These are phyloP conservation scores for Thymus quinquecostatus DNA, from an alignment of 257 asterid genomes.

Conservation along the genomic window DNA sequence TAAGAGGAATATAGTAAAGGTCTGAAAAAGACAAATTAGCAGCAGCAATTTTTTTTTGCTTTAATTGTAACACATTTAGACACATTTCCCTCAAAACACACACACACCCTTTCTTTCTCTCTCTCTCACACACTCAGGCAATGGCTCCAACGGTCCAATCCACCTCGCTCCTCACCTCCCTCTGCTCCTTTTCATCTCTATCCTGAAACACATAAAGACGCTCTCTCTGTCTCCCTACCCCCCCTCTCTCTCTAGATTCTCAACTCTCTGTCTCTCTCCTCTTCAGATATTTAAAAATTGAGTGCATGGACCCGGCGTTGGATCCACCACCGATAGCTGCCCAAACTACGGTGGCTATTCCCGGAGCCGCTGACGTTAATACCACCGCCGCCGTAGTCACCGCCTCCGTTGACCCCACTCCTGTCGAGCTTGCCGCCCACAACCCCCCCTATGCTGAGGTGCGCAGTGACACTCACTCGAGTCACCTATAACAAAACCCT, in stretches of 20 bases:
- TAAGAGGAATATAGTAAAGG: slow-evolving; percentile 17
- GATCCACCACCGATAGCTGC: slow-evolving; percentile 43
- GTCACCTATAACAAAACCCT: not conserved
- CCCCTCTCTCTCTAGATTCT: slow-evolving; percentile 16
- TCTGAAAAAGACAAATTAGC: slow-evolving; percentile 29
- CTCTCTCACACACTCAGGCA: slow-evolving; percentile 19
- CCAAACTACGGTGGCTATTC: slow-evolving; percentile 32
- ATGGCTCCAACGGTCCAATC: slow-evolving; percentile 46
- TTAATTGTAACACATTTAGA: slow-evolving; percentile 11
- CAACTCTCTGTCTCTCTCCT: slow-evolving; percentile 26
- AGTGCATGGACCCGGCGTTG: slow-evolving; percentile 47
- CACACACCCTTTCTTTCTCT: not conserved
- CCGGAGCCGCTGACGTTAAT: slow-evolving; percentile 12
- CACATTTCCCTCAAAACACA: not conserved
- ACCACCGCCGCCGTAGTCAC: slow-evolving; percentile 2
- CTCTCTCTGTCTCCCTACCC: slow-evolving; percentile 11
- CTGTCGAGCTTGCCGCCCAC: slow-evolving; percentile 21
- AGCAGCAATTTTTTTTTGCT: slow-evolving; percentile 11
- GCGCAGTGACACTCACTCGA: not conserved
- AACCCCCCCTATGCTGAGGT: slow-evolving; percentile 68
- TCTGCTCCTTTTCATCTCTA: slow-evolving; percentile 34
- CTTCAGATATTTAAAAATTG: slow-evolving; percentile 28
- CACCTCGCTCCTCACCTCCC: slow-evolving; percentile 29
- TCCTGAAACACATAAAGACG: slow-evolving; percentile 20
- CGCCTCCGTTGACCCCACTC: slow-evolving; percentile 29